phyloP scores from a whole-genome alignment of 2,329 filamentous ascomycete species.

The Fusarium temperatum region DNA sequence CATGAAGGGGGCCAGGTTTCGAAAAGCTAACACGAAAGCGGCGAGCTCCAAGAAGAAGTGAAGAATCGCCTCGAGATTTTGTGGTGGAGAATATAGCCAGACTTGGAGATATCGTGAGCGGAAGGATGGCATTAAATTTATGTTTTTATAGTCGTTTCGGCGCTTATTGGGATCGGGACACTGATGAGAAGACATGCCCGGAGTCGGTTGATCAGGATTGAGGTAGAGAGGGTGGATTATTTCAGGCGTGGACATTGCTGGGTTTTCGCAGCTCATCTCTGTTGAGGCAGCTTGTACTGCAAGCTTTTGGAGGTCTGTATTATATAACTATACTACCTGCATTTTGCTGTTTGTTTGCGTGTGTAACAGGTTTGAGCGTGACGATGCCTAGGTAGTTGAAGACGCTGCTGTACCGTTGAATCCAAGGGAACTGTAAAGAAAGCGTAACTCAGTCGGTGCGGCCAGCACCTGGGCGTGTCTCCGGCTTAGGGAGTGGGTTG shows the following conservation, averaged over 20 bases:
- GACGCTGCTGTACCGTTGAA: not conserved
- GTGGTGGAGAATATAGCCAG: constrained; percentile 8
- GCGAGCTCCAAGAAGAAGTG: not conserved
- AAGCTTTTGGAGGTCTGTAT: constrained; percentile 10
- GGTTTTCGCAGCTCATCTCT: not conserved
- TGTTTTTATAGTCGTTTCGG: constrained; percentile 23
- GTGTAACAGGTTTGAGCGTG: not conserved
- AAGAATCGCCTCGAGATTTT: not conserved
- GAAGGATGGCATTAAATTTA: constrained; percentile 14
- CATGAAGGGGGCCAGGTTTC: constrained; percentile 5
- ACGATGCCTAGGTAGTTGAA: not conserved
- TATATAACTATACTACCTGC: constrained; percentile 20
- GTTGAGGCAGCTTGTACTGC: not conserved
- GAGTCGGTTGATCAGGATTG: constrained; percentile 22
- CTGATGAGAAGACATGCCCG: constrained; percentile 24
- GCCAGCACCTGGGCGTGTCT: not conserved
- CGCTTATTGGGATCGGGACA: constrained; percentile 31
- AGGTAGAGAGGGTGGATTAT: constrained; percentile 18
- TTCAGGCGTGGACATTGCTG: constrained; percentile 8
- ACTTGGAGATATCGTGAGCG: constrained; percentile 11
- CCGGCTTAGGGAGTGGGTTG: not conserved
- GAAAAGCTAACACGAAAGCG: not conserved
- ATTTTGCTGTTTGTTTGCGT: constrained; percentile 6
- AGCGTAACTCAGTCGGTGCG: not conserved
- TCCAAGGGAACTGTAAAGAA: not conserved